Evolutionary conservation across 2,329 filamentous ascomycete species (phyloP).

Genomic region (Lasiodiplodia sp.): DNA sequence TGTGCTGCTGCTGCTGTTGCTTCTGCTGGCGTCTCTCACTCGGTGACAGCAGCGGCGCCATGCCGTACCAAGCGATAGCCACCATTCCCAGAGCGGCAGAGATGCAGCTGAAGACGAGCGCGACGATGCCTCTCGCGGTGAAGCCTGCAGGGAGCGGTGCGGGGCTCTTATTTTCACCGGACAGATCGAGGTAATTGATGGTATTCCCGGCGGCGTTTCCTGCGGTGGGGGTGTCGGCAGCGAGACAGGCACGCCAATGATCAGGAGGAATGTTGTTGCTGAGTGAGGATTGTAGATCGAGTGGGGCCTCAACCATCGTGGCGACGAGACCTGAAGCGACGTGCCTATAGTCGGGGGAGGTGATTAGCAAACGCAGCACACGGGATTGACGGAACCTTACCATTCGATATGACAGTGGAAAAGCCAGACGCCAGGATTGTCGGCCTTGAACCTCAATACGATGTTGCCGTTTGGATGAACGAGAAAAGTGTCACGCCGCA

Average conservation of each 20-base stretch:
- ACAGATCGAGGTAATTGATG: constrained; percentile 64
- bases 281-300: constrained; percentile 61
- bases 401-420: constrained; percentile 40
- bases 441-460: constrained; percentile 62
- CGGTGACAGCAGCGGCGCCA: constrained; percentile 41
- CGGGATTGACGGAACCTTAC: constrained; percentile 30
- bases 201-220: constrained; percentile 83
- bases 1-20: neutral
- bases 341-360: constrained; percentile 50
- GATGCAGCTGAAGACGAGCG: constrained; percentile 75
- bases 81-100: constrained; percentile 73
- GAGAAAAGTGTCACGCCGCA: constrained; percentile 62
- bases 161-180: constrained; percentile 61
- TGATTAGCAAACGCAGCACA: neutral
- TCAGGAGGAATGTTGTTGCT: constrained; percentile 67
- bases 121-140: constrained; percentile 73
- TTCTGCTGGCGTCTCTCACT: neutral
- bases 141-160: constrained; percentile 71
- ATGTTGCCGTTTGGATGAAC: constrained; percentile 63
- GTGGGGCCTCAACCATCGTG: constrained; percentile 59
- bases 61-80: constrained; percentile 72
- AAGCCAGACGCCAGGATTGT: constrained; percentile 56
- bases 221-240: constrained; percentile 55
- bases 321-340: constrained; percentile 59
- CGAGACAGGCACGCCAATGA: constrained; percentile 67